These are phyloP conservation scores for Hypoxylon crocopeplum DNA, from an alignment of 495 filamentous ascomycete genomes.

Conservation along the genomic window DNA sequence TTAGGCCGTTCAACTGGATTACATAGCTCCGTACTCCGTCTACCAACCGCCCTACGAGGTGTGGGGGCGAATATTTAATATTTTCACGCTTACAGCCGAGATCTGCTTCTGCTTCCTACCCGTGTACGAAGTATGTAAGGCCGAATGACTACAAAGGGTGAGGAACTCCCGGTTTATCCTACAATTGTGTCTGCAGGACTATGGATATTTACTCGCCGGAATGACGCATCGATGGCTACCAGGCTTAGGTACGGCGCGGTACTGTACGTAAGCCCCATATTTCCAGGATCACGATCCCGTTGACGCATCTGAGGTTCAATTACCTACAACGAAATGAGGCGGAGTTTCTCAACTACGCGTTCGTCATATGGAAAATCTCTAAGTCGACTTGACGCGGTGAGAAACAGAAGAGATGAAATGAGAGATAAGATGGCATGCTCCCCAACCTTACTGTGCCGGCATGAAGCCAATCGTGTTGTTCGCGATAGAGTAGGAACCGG, in stretches of 20 bases:
- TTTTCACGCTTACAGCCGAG: not conserved
- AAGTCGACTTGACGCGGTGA: not conserved
- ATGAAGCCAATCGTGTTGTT: not conserved
- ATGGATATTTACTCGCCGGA: too few species aligned
- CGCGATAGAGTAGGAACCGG: too few species aligned
- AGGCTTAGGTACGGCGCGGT: too few species aligned
- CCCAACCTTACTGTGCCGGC: not conserved
- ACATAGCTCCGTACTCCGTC: constrained; percentile 23
- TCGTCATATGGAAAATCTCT: too few species aligned
- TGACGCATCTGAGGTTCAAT: not conserved
- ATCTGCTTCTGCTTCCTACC: not conserved
- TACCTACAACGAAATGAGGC: not conserved
- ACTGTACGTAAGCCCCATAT: too few species aligned
- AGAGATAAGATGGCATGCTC: constrained; percentile 3
- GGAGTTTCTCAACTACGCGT: constrained; percentile 18
- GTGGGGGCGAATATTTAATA: not conserved
- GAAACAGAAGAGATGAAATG: not conserved
- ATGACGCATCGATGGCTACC: too few species aligned
- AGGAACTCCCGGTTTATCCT: too few species aligned
- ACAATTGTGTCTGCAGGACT: too few species aligned
- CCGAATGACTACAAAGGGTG: too few species aligned
- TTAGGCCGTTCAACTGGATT: not conserved
- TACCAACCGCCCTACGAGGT: not conserved
- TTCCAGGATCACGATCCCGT: too few species aligned
- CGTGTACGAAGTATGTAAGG: too few species aligned